phyloP scores from a whole-genome alignment of 305 asterid genomes.

The Ajuga reptans region DNA sequence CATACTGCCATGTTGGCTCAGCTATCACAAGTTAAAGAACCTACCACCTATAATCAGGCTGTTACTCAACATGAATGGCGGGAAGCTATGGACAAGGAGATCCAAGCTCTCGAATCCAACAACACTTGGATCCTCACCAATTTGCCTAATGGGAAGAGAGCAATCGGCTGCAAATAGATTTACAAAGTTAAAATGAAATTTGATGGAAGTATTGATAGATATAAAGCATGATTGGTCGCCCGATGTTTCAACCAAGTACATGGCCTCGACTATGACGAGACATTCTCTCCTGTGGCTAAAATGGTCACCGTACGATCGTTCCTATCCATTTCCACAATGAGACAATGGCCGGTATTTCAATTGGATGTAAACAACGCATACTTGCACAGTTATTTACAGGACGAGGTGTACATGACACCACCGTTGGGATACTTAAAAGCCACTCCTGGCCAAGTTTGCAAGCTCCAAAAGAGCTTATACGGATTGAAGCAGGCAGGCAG shows the following conservation, averaged over 20 bases:
- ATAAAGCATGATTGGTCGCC: background rate
- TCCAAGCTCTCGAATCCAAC: background rate
- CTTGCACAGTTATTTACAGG: background rate
- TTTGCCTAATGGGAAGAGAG: background rate
- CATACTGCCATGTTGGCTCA: background rate
- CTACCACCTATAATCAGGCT: background rate
- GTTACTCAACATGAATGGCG: background rate
- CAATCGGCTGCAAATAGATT: background rate
- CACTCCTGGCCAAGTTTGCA: background rate
- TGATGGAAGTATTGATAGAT: background rate
- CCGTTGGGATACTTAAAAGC: too few species aligned
- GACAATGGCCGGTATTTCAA: background rate
- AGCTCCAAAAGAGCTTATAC: background rate
- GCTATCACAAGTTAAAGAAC: background rate
- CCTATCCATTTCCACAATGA: background rate
- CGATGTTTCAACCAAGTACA: background rate
- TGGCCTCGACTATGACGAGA: background rate
- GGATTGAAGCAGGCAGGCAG: background rate
- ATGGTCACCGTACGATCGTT: background rate
- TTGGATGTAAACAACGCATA: background rate
- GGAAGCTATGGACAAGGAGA: background rate
- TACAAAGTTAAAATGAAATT: background rate
- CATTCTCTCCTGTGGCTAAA: background rate
- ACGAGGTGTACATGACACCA: background rate
- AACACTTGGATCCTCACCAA: background rate